phyloP scores from a whole-genome alignment of 306 rosid species.

The Pachyrhizus erosus region DNA sequence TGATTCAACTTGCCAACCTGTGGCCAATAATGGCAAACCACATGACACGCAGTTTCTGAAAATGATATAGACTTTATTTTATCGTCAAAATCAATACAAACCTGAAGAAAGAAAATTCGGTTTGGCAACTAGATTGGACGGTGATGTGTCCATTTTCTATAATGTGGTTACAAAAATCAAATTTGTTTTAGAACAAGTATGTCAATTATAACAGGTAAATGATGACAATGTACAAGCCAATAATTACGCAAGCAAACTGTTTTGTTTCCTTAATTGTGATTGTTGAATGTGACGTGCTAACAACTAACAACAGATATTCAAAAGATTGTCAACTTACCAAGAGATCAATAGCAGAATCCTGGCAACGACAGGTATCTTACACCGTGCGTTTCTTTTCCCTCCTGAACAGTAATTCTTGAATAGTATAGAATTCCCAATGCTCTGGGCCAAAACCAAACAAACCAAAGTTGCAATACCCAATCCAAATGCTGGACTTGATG shows the following conservation, averaged over 20 bases:
- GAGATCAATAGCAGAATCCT: constrained; percentile 64
- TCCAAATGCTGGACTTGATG: constrained; percentile 72
- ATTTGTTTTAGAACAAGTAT: not conserved
- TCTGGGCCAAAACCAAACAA: constrained; percentile 63
- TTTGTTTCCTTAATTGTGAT: not conserved
- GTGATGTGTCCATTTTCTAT: constrained; percentile 41
- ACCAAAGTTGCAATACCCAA: constrained; percentile 75
- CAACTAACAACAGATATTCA: constrained; percentile 34
- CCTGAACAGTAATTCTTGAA: constrained; percentile 53
- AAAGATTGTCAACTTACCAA: constrained; percentile 70
- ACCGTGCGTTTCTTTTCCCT: constrained; percentile 49
- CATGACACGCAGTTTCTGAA: constrained; percentile 28
- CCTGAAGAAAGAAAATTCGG: not conserved
- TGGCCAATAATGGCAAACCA: constrained; percentile 43
- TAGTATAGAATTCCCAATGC: constrained; percentile 58
- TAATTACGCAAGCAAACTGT: constrained; percentile 28
- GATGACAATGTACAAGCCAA: constrained; percentile 8
- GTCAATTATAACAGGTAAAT: constrained; percentile 33
- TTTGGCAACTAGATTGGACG: constrained; percentile 45
- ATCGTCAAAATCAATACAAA: constrained; percentile 22
- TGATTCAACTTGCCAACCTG: constrained; percentile 41
- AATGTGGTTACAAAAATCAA: constrained; percentile 16
- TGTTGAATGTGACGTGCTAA: constrained; percentile 21
- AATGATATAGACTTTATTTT: constrained; percentile 13
- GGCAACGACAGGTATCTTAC: constrained; percentile 51